These are phyloP conservation scores for Linum tenue DNA, from an alignment of 345 rosid species.

Conservation along the genomic window DNA sequence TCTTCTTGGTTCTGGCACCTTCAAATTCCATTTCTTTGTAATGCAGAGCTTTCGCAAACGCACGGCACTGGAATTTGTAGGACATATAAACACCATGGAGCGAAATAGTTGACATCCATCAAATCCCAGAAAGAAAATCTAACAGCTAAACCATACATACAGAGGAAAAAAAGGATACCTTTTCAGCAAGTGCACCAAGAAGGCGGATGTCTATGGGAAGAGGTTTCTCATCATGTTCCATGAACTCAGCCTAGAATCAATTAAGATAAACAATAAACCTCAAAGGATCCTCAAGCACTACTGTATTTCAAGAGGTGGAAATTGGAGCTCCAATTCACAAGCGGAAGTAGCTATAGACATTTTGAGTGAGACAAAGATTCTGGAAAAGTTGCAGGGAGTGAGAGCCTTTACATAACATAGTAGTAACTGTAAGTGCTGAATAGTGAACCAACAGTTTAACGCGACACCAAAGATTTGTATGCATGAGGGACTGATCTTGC, in stretches of 20 bases:
- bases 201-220: constrained; percentile 98
- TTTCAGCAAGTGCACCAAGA: constrained; percentile 98
- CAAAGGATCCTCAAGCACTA: neutral
- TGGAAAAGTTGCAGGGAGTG: neutral
- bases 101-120: neutral
- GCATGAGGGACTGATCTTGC: neutral
- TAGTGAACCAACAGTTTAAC: too few species aligned
- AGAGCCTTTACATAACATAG: too few species aligned
- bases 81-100: neutral
- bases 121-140: neutral
- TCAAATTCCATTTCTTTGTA: constrained; percentile 99
- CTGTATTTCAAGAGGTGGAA: neutral
- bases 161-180: constrained; percentile 39
- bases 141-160: neutral
- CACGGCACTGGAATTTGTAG: constrained; percentile 59
- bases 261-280: neutral
- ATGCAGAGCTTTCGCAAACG: constrained; percentile 96
- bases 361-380: neutral
- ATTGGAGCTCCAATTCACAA: neutral
- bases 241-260: constrained; percentile 84
- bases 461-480: too few species aligned
- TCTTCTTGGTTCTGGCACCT: constrained; percentile 75
- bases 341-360: neutral
- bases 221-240: constrained; percentile 98
- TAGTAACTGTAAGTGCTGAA: too few species aligned